Evolutionary conservation across 1,284 basidiomycete species (phyloP).

Genomic region (Apiotrichum siamense): DNA sequence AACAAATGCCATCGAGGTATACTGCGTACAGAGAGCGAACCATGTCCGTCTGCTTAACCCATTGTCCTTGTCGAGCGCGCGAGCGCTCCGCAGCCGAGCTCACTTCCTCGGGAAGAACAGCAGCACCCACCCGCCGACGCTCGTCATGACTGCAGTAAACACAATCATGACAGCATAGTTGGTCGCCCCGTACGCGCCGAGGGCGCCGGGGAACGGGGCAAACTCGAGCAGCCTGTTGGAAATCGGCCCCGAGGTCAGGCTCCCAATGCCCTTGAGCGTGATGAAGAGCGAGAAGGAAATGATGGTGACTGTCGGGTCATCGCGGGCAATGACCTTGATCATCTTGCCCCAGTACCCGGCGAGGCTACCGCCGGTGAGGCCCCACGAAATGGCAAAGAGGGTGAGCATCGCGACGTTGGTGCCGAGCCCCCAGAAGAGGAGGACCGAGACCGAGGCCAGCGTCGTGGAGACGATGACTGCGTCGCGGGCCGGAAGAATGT

Average conservation of each 20-base stretch:
- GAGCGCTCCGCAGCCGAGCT: too few relatives aligned
- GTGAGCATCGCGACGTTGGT: slow-evolving; percentile 26
- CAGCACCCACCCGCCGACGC: slow-evolving; percentile 11
- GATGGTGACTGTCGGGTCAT: slow-evolving; percentile 35
- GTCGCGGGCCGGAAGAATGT: slow-evolving; percentile 29
- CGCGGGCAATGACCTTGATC: slow-evolving; percentile 30
- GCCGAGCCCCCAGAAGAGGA: slow-evolving; percentile 45
- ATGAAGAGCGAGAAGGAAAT: slow-evolving; percentile 39
- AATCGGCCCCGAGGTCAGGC: slow-evolving; percentile 30
- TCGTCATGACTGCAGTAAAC: slow-evolving; percentile 25
- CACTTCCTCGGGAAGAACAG: slow-evolving; percentile 1
- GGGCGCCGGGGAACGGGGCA: slow-evolving; percentile 12
- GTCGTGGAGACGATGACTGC: slow-evolving; percentile 35
- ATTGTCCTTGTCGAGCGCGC: too few relatives aligned
- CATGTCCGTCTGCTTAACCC: too few relatives aligned
- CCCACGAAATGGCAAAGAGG: slow-evolving; percentile 31
- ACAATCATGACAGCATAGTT: slow-evolving; percentile 28
- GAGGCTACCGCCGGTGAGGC: slow-evolving; percentile 27
- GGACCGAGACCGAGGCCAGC: slow-evolving; percentile 33
- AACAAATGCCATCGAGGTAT: too few relatives aligned
- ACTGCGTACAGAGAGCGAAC: too few relatives aligned
- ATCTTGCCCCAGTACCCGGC: slow-evolving; percentile 33
- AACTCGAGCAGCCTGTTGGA: slow-evolving; percentile 25
- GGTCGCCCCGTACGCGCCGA: slow-evolving; percentile 27
- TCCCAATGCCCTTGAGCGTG: slow-evolving; percentile 36